These are phyloP conservation scores for Exsudoporus frostii DNA, from an alignment of 768 basidiomycete species.

Conservation along the genomic window DNA sequence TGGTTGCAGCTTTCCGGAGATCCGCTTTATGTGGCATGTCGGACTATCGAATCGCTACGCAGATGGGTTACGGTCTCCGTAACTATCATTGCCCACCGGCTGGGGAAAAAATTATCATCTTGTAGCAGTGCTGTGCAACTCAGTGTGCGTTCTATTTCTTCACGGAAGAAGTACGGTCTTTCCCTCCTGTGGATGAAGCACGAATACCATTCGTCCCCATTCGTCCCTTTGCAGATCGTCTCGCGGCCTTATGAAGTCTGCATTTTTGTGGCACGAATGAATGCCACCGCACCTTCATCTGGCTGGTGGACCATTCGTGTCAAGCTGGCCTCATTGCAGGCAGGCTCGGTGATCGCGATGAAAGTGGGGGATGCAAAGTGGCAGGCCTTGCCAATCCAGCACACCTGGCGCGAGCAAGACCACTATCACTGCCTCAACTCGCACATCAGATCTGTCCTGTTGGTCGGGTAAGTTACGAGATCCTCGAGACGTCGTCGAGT, in stretches of 20 bases:
- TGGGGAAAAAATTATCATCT: not conserved
- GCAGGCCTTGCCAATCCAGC: slow-evolving; percentile 5
- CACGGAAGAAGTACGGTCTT: not conserved
- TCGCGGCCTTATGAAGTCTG: slow-evolving; percentile 9
- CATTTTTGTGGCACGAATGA: slow-evolving; percentile 2
- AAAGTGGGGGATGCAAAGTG: slow-evolving; percentile 5
- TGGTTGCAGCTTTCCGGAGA: not conserved
- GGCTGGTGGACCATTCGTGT: slow-evolving; percentile 2
- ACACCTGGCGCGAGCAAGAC: not conserved
- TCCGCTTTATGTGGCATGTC: not conserved
- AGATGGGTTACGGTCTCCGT: not conserved
- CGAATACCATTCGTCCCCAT: not conserved
- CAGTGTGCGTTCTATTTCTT: not conserved
- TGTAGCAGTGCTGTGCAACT: not conserved
- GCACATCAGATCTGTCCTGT: slow-evolving; percentile 14
- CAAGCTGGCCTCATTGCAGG: slow-evolving; percentile 14
- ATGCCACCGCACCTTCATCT: slow-evolving; percentile 3
- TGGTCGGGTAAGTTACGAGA: slow-evolving; percentile 27
- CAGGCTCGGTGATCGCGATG: slow-evolving; percentile 16
- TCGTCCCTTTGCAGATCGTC: slow-evolving; percentile 10
- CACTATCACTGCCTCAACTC: slow-evolving; percentile 1
- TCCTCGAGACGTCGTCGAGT: slow-evolving; percentile 41
- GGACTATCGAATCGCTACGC: not conserved
- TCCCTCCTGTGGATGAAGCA: slow-evolving; percentile 8
- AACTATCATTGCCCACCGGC: not conserved